Percentiles rank a stretch among this genome's conserved stretches.
Evolutionary conservation across 257 asterid genomes (phyloP).

Genomic region (Euphrasia confusa): DNA sequence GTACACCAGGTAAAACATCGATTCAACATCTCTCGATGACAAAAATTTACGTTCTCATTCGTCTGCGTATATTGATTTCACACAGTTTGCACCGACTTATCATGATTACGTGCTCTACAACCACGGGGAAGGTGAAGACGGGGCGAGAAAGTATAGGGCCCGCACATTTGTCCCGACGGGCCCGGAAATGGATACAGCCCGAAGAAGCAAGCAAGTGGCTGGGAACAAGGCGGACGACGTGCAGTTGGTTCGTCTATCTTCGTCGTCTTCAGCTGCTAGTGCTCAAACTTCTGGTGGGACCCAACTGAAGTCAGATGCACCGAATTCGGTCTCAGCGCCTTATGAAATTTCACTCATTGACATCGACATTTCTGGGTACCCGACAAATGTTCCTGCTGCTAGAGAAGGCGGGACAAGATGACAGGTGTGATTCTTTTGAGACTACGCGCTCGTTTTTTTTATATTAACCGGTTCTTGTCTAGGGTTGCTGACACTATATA

Average conservation of each 20-base stretch:
- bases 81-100: constrained; percentile 96
- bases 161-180: constrained; percentile 97
- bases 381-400: constrained; percentile 53
- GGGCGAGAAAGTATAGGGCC: constrained; percentile 79
- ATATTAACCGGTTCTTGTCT: constrained; percentile 12
- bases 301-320: constrained; percentile 48
- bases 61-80: neutral
- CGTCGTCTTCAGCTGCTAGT: constrained; percentile 49
- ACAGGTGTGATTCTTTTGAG: constrained; percentile 23
- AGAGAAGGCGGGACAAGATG: constrained; percentile 46
- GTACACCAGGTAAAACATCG: constrained; percentile 76
- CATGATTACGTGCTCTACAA: constrained; percentile 95
- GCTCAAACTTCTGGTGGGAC: constrained; percentile 29
- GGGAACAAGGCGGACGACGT: constrained; percentile 67
- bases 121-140: constrained; percentile 85
- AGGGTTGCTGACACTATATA: constrained; percentile 28
- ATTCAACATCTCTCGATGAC: neutral
- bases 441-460: constrained; percentile 11
- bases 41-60: neutral
- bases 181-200: constrained; percentile 85
- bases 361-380: constrained; percentile 62
- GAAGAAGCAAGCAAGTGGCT: constrained; percentile 59
- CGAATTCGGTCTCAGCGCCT: constrained; percentile 40
- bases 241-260: constrained; percentile 46
- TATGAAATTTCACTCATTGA: constrained; percentile 74